Conservation (phyloP, 1,284 basidiomycete genomes). For the Cryptococcus depauperatus region DNA sequence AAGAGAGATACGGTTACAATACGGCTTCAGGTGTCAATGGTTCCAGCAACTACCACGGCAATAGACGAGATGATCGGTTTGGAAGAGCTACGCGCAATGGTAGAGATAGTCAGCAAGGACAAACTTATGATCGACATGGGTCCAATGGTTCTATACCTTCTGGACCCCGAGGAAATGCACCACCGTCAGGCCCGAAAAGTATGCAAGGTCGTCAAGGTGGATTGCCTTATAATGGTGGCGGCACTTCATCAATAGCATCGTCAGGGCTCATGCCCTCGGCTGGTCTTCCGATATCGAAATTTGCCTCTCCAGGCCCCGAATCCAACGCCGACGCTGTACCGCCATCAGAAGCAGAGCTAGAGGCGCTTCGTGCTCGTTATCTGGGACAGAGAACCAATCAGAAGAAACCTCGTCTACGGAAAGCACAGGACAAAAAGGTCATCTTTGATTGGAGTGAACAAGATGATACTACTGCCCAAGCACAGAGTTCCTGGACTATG, state of each 20-base stretch:
- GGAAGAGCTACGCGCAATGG: no score
- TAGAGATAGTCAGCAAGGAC: not conserved
- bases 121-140: slow-evolving; percentile 7
- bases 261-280: slow-evolving; percentile 7
- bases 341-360: slow-evolving; percentile 60
- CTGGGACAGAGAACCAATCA: slow-evolving; percentile 61
- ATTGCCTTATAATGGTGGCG: slow-evolving; percentile 10
- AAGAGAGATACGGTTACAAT: slow-evolving; percentile 32
- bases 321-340: slow-evolving; percentile 19
- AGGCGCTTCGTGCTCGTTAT: slow-evolving; percentile 74
- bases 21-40: slow-evolving; percentile 4
- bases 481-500: slow-evolving; percentile 19
- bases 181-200: slow-evolving; percentile 24
- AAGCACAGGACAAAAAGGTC: slow-evolving; percentile 81
- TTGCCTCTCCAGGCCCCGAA: slow-evolving; percentile 12
- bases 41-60: slow-evolving; percentile 2
- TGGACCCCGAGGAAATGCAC: slow-evolving; percentile 20
- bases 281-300: no score
- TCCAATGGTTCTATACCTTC: slow-evolving; percentile 10
- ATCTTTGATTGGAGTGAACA: slow-evolving; percentile 97
- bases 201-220: slow-evolving; percentile 11
- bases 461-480: slow-evolving; percentile 69
- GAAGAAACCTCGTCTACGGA: slow-evolving; percentile 86
- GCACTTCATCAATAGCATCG: not conserved
- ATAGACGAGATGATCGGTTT: slow-evolving; percentile 8